A percentile compares a stretch with the other conserved stretches of the same genome.
Evolutionary conservation across 164 flowering plant genomes (phyloP).

Genomic region (Tinospora cordifolia): DNA sequence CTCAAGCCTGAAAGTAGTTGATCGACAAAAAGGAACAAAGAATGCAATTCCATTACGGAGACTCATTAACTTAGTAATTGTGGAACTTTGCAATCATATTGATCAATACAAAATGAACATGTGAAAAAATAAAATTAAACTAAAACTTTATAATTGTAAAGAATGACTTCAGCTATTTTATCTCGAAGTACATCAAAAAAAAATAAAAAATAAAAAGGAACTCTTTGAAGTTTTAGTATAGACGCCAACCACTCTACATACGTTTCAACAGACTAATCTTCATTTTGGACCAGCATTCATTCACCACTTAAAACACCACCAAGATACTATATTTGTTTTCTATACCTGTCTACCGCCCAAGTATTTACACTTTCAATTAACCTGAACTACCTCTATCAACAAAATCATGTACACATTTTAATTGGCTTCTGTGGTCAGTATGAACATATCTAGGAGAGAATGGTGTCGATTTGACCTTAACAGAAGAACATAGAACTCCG

Average conservation of each 20-base stretch:
- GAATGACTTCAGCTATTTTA: neutral
- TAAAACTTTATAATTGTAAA: neutral
- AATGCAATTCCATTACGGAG: neutral
- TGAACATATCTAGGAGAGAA: neutral
- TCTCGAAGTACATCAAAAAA: neutral
- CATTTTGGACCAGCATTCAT: too few species aligned
- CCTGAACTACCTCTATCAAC: neutral
- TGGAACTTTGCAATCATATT: too few species aligned
- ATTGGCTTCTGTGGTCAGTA: neutral
- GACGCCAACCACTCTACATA: neutral
- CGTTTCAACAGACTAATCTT: neutral
- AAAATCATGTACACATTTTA: neutral
- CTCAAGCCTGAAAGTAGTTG: too few species aligned
- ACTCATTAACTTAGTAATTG: neutral
- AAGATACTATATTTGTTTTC: too few species aligned
- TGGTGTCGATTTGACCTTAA: slow-evolving; percentile 24
- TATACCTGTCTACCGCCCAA: neutral
- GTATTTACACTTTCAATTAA: neutral
- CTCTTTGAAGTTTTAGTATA: neutral
- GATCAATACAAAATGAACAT: neutral
- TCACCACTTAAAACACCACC: too few species aligned
- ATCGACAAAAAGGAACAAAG: neutral
- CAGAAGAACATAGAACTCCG: slow-evolving; percentile 79
- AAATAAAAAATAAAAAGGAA: too few species aligned
- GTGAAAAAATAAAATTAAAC: neutral